Conservation (phyloP, 352 stramenopile genomes). For the Phytophthora lateralis region DNA sequence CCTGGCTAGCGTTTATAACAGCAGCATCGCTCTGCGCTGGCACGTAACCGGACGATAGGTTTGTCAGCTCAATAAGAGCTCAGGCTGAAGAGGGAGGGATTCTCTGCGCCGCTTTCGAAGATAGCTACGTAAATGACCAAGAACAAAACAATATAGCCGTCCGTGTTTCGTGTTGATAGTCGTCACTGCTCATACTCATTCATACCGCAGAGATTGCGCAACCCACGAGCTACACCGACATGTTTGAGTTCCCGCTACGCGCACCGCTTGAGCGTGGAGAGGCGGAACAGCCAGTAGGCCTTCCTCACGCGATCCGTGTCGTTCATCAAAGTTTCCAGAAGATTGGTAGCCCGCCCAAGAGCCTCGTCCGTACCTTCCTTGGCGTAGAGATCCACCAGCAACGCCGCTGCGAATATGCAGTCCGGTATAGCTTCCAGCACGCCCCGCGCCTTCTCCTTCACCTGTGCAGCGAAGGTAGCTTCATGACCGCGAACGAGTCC, state of each 20-base stretch:
- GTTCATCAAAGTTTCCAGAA: constrained; percentile 72
- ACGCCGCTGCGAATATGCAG: constrained; percentile 72
- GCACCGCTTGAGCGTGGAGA: constrained; percentile 47
- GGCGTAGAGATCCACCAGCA: constrained; percentile 77
- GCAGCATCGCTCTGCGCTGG: constrained; percentile 18
- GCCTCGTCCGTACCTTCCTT: constrained; percentile 52
- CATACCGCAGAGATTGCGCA: no score
- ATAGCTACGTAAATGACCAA: constrained; percentile 31
- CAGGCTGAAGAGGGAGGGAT: no score
- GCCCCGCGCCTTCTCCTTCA: constrained; percentile 49
- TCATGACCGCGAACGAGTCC: constrained; percentile 67
- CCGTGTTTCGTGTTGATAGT: constrained; percentile 34
- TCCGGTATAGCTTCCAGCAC: constrained; percentile 50
- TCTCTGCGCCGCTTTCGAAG: constrained; percentile 1
- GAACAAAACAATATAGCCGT: constrained; percentile 33
- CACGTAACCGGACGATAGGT: constrained; percentile 14
- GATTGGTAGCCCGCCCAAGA: constrained; percentile 48
- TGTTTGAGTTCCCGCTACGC: constrained; percentile 5
- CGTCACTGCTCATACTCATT: constrained; percentile 1
- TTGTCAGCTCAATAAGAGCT: constrained; percentile 6
- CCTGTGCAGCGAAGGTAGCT: constrained; percentile 36
- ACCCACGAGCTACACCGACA: no score
- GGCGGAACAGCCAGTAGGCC: constrained; percentile 78
- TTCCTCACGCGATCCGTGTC: constrained; percentile 76
- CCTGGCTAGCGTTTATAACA: constrained; percentile 20